phyloP scores from a whole-genome alignment of 202 grass and related monocot genomes.

The Setaria viridis region DNA sequence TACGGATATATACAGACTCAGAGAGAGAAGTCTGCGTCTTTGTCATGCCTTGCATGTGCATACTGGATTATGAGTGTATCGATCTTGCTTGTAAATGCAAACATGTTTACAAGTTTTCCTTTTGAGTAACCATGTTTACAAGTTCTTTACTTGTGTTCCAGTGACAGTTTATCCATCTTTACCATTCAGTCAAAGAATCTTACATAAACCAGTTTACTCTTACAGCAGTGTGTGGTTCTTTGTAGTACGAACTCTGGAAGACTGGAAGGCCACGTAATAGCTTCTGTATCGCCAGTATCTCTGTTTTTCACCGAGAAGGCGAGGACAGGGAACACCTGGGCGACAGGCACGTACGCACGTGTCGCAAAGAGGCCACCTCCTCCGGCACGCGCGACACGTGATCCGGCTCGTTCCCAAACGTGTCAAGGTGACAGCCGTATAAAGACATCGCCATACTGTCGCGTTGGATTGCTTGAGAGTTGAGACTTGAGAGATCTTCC shows the following conservation, averaged over 20 bases:
- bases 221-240: too few species aligned
- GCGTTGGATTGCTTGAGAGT: too few species aligned
- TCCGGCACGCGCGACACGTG: background rate
- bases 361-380: background rate
- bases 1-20: background rate
- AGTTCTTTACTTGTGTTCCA: background rate
- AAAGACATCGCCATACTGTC: background rate
- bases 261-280: too few species aligned
- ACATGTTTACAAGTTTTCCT: slow-evolving; percentile 10
- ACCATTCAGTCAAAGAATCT: background rate
- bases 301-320: background rate
- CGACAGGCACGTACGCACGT: background rate
- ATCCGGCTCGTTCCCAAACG: slow-evolving; percentile 18
- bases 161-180: background rate
- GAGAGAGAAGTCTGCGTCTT: slow-evolving; percentile 3
- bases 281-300: background rate
- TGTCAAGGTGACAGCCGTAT: slow-evolving; percentile 6
- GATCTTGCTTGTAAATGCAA: slow-evolving; percentile 43
- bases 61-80: background rate
- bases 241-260: too few species aligned
- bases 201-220: too few species aligned
- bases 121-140: slow-evolving; percentile 11
- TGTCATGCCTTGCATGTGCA: background rate
- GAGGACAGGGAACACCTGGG: background rate
- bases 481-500: background rate